Evolutionary conservation across 805 yeast species (phyloP).

Genomic region (Ogataea chonburiensis): DNA sequence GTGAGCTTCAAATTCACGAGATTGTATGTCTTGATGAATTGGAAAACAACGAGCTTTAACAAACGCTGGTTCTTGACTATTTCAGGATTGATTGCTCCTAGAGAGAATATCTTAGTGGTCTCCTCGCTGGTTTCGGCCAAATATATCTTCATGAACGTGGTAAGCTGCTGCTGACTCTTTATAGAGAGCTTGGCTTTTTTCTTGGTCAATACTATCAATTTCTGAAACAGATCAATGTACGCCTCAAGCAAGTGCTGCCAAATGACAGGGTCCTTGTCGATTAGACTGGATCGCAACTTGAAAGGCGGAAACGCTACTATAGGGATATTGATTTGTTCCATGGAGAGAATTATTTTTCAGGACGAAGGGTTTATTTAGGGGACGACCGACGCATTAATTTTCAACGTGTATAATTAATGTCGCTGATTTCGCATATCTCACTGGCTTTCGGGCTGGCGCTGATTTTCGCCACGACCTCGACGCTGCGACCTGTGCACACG

Average conservation of each 20-base stretch:
- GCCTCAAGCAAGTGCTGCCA: conserved; percentile 73
- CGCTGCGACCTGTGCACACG: conserved; percentile 56
- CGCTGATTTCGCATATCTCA: conserved; percentile 6
- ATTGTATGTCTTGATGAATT: conserved; percentile 50
- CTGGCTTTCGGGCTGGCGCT: conserved; percentile 14
- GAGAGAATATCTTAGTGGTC: conserved; percentile 55
- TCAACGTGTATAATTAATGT: not conserved
- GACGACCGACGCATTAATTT: conserved; percentile 5
- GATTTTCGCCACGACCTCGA: conserved; percentile 17
- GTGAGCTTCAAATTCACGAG: conserved; percentile 53
- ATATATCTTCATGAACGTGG: conserved; percentile 54
- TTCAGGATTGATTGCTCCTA: conserved; percentile 73
- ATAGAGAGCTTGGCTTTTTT: conserved; percentile 41
- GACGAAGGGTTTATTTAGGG: not conserved
- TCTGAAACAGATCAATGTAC: conserved; percentile 53
- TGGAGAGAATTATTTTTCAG: conserved; percentile 2
- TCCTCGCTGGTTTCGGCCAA: conserved; percentile 63
- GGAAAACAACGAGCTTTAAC: conserved; percentile 51
- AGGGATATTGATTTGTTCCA: conserved; percentile 42
- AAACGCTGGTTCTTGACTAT: conserved; percentile 51
- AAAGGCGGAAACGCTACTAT: conserved; percentile 75
- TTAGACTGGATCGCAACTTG: conserved; percentile 68
- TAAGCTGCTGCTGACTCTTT: conserved; percentile 57
- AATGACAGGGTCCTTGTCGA: conserved; percentile 80
- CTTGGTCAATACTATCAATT: conserved; percentile 36